Evolutionary conservation across 805 yeast species (phyloP), one percentile per base, ranked within the genome.

Genomic region (Cyberlindnera petersonii): DNA sequence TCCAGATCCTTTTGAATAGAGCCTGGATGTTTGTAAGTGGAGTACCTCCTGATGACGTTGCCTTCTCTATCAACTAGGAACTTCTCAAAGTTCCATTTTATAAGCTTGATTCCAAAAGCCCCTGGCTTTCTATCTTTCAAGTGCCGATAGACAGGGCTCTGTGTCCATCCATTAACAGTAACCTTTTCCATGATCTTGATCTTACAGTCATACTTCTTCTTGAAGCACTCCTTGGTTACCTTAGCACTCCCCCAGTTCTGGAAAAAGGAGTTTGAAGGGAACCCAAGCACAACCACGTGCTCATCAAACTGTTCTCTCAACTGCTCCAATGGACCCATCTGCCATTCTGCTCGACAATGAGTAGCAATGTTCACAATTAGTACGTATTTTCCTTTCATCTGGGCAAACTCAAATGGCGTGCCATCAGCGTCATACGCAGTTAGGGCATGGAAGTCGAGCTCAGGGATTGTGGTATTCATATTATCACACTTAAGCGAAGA

Each of bases 201-300:
- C 15, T 77, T 65, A 31, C 84, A 91, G 35, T 89, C 87, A 59
- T 72, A 86, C 63, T 79, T 82, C 50, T 71, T 58, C 33, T 74
- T 64, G 63, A 96, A 88, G 66, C 84, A 85, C 19, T 76, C 79
- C 48, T 86, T 84, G 53, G 84, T 87, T 39, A 78, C 74, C 37
- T 74, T 77, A 4, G 74, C 55, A 5, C 79, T 80, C 52, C 94
- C 82, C 65, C 42, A 33, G 68, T 93, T 83, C 52, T 75, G 66
- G 17, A 82, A 88, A 58, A 88, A 88, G 59, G 86, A 95, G 64
- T 86, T 85, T 63, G 96, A 86, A 26, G 97, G 97, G 74, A 88
- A 87, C 0, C 88, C 96, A 24, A 88, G 46, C 21, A 88, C 71
- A 31, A 66, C 77, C 14, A 88, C 86, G 91, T 48, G 73, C 33